Base-by-base conservation (phyloP, 2,329 filamentous ascomycete species). In the Leptographium lundbergii region DNA sequence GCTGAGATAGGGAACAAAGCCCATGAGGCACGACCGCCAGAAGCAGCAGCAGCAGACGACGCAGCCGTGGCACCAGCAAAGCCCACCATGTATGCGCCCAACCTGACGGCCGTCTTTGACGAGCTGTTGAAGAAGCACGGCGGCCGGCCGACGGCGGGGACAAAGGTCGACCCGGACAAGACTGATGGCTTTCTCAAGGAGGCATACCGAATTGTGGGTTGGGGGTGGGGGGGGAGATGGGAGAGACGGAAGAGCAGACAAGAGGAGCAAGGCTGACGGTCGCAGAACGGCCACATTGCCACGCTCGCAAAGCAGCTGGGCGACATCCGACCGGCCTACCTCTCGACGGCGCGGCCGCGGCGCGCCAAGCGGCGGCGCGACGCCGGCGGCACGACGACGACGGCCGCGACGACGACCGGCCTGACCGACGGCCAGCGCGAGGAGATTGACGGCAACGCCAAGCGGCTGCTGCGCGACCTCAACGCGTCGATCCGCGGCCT, bases 121-220 rank as follows among this genome's bases (percentile, higher is more conserved):
- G 77, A 85, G 69, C 77, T 87, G 54, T 78, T 92, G 27, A 79
- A 79, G 66, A 73, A 68, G 57, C 57, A 59, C 19, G 60, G 57
- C 22, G 57, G 59, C 39, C 11, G 36, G 39, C 59, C 62, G 32
- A 60, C 61, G 42, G 29, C 45, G 11, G 65, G 62, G 45, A 67
- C 67, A 53, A 66, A 68, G 63, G 77, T 77, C 63, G 75, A 70
- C 59, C 66, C 77, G 55, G 75, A 80, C 64, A 78, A 73, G 65
- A 80, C 94, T 56, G 89, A 96, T 70, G 87, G 88, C 67, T 99
- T 97, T 69, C 77, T 97, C 39, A 91, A 92, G 69, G 92, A 97
- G 73, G 94, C 94, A 57, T 94, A 95, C 73, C 84, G 87, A 69
- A 96, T 97, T 71, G 91, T 95, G 75, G 67, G 80, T 71, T 56